A percentile compares a stretch with the other conserved stretches of the same genome.
These are phyloP conservation scores for Fomitiporia mediterranea DNA, from an alignment of 1,284 basidiomycete genomes.

Conservation along the genomic window DNA sequence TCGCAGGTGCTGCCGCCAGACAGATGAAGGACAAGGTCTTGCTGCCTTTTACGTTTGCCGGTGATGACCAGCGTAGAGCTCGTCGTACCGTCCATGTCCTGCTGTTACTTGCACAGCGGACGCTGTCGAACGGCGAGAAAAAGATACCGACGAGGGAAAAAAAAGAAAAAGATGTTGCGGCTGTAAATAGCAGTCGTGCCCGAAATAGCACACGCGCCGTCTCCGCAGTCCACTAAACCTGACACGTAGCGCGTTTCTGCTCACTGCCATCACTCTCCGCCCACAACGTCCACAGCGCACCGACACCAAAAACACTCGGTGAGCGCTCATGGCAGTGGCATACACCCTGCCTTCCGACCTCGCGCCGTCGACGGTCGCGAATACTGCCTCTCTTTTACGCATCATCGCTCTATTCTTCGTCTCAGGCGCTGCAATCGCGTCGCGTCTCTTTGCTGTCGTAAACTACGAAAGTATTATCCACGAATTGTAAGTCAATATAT, in stretches of 20 bases:
- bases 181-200: neutral
- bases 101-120: no score
- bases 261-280: slow-evolving; percentile 5
- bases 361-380: slow-evolving; percentile 69
- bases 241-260: slow-evolving; percentile 13
- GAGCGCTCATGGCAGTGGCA: slow-evolving; percentile 54
- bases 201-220: slow-evolving; percentile 7
- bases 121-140: neutral
- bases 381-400: slow-evolving; percentile 80
- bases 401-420: slow-evolving; percentile 86
- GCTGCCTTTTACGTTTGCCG: slow-evolving; percentile 12
- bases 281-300: neutral
- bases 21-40: slow-evolving; percentile 12
- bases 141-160: neutral
- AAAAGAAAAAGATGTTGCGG: neutral
- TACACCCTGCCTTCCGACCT: slow-evolving; percentile 65
- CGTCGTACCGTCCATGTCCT: neutral
- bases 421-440: slow-evolving; percentile 90
- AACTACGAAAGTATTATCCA: slow-evolving; percentile 99
- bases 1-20: slow-evolving; percentile 18
- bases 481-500: slow-evolving; percentile 74
- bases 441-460: slow-evolving; percentile 94
- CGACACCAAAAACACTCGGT: slow-evolving; percentile 3
- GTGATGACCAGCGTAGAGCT: neutral
- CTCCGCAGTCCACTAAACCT: neutral